Percentiles rank a stretch among this genome's conserved stretches.
phyloP scores from a whole-genome alignment of 805 yeast species.

The Millerozyma miso region DNA sequence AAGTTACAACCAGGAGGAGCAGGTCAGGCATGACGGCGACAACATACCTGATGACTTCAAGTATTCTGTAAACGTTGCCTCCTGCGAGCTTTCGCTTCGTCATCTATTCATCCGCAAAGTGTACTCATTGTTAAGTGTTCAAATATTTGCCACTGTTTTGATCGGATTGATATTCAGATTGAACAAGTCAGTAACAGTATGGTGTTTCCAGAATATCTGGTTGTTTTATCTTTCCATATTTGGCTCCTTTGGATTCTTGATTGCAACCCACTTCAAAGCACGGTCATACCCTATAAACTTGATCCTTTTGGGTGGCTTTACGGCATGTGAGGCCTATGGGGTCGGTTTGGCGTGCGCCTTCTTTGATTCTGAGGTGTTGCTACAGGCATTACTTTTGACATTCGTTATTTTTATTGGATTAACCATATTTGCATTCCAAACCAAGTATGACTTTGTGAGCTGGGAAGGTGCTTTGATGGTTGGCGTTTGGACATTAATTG shows the following conservation, averaged over 20 bases:
- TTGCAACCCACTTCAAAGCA: conserved; percentile 61
- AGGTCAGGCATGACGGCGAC: conserved; percentile 27
- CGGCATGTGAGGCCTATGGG: conserved; percentile 68
- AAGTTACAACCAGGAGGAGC: conserved; percentile 13
- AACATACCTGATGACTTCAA: conserved; percentile 74
- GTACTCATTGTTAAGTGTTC: conserved; percentile 64
- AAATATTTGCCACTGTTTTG: conserved; percentile 57
- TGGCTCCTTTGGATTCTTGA: conserved; percentile 60
- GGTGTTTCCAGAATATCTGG: conserved; percentile 60
- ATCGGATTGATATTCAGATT: conserved; percentile 50
- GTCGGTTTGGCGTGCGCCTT: conserved; percentile 64
- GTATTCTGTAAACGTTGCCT: conserved; percentile 69
- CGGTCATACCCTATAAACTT: conserved; percentile 67
- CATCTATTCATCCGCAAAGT: conserved; percentile 77
- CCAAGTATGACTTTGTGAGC: conserved; percentile 68
- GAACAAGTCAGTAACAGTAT: conserved; percentile 42
- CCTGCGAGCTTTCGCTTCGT: conserved; percentile 72
- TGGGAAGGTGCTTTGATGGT: conserved; percentile 57
- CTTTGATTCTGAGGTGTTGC: conserved; percentile 57
- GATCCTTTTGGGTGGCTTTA: conserved; percentile 58
- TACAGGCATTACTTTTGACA: conserved; percentile 71
- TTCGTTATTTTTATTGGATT: conserved; percentile 70
- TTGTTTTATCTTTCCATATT: conserved; percentile 50
- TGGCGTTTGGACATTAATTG: conserved; percentile 64
- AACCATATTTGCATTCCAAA: conserved; percentile 70